phyloP scores from a whole-genome alignment of 2,329 filamentous ascomycete species.

The Fusarium anguioides region DNA sequence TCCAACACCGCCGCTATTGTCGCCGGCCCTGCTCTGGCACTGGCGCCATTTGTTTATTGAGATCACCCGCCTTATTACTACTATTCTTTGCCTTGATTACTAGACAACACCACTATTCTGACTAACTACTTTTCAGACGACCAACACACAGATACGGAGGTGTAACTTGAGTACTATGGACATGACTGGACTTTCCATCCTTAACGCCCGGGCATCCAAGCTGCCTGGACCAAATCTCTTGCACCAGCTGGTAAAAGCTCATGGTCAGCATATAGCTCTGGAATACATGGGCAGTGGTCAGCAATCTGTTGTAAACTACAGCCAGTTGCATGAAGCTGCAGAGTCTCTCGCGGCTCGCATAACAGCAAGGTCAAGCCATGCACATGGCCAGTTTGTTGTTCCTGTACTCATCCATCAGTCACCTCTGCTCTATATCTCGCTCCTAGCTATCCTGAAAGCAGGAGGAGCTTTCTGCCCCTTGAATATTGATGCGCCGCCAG shows the following conservation, averaged over 20 bases:
- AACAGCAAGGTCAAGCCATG: conserved; percentile 15
- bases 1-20: conserved; percentile 20
- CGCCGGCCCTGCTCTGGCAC: conserved; percentile 9
- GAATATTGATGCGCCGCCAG: conserved; percentile 79
- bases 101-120: conserved; percentile 4
- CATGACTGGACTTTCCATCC: conserved; percentile 53
- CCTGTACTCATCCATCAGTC: conserved; percentile 84
- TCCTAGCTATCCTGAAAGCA: conserved; percentile 81
- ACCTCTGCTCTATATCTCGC: conserved; percentile 79
- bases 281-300: conserved; percentile 46
- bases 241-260: conserved; percentile 68
- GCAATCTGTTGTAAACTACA: conserved; percentile 66
- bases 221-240: conserved; percentile 59
- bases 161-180: conserved; percentile 42
- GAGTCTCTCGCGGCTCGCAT: conserved; percentile 66
- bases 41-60: conserved; percentile 25
- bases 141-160: conserved; percentile 1
- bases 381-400: conserved; percentile 63
- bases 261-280: conserved; percentile 46
- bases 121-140: conserved; percentile 3
- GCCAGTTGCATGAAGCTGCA: conserved; percentile 68
- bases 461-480: conserved; percentile 90
- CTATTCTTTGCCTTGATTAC: conserved; percentile 1
- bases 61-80: conserved; percentile 11
- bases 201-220: conserved; percentile 57